phyloP scores from a whole-genome alignment of 768 basidiomycete genomes.

The Lactifluus rugatus region DNA sequence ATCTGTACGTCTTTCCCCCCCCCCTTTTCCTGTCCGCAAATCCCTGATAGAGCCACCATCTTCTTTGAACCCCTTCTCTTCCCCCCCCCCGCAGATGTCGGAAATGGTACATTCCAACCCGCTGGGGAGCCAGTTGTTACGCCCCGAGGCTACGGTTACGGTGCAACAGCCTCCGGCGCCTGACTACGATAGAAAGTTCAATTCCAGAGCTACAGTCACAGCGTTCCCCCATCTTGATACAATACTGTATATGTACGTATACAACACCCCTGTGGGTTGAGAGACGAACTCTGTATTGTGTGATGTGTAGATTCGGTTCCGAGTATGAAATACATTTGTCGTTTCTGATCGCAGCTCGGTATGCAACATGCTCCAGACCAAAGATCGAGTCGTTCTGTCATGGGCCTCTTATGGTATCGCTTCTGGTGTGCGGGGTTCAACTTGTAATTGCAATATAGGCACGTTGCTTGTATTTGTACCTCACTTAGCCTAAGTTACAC shows the following conservation, averaged over 20 bases:
- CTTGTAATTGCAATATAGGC: neutral
- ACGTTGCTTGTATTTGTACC: neutral
- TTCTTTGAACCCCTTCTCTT: neutral
- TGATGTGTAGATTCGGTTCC: neutral
- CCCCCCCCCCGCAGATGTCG: constrained; percentile 21
- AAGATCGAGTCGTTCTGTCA: neutral
- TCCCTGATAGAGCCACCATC: neutral
- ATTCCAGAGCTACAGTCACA: neutral
- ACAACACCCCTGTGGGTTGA: neutral
- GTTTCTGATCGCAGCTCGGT: neutral
- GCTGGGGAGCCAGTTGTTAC: neutral
- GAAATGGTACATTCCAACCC: constrained; percentile 23
- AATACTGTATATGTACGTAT: neutral
- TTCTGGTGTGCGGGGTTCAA: neutral
- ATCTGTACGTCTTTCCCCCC: constrained; percentile 44
- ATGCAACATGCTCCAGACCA: neutral
- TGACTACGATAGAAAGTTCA: neutral
- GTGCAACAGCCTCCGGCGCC: neutral
- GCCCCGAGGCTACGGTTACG: constrained; percentile 11
- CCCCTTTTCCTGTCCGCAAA: neutral
- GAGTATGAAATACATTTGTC: neutral
- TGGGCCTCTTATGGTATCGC: neutral
- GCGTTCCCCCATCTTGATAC: neutral
- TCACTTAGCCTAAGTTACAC: neutral
- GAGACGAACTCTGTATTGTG: neutral